phyloP scores from a whole-genome alignment of 179 eudicot species.

The Vitellaria paradoxa region DNA sequence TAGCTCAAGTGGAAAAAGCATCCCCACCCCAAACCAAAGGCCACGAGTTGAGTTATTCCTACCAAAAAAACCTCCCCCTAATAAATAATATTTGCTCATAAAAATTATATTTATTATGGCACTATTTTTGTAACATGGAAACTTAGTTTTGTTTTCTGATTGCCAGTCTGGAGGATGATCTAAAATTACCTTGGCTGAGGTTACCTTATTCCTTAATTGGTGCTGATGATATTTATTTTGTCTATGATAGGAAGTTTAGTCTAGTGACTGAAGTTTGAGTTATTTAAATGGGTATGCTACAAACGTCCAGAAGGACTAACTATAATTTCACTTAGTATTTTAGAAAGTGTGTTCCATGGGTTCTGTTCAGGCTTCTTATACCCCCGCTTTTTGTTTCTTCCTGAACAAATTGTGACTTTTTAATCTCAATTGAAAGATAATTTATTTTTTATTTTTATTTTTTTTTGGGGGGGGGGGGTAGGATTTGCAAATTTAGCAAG shows the following conservation, averaged over 20 bases:
- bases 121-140: neutral
- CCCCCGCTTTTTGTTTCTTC: no score
- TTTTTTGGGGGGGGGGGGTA: neutral
- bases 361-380: neutral
- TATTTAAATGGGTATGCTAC: neutral
- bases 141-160: neutral
- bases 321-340: neutral
- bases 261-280: no score
- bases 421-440: conserved; percentile 1
- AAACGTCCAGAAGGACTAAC: neutral
- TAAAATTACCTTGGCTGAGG: neutral
- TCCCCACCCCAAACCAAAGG: no score
- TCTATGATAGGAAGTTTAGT: neutral
- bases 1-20: no score
- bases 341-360: neutral
- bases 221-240: neutral
- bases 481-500: neutral
- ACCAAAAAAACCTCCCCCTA: no score
- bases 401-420: neutral
- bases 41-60: no score
- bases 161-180: neutral
- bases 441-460: neutral
- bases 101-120: no score
- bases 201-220: neutral
- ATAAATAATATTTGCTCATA: no score